phyloP scores from a whole-genome alignment of 495 filamentous ascomycete species.

The Xylaria intraflava region DNA sequence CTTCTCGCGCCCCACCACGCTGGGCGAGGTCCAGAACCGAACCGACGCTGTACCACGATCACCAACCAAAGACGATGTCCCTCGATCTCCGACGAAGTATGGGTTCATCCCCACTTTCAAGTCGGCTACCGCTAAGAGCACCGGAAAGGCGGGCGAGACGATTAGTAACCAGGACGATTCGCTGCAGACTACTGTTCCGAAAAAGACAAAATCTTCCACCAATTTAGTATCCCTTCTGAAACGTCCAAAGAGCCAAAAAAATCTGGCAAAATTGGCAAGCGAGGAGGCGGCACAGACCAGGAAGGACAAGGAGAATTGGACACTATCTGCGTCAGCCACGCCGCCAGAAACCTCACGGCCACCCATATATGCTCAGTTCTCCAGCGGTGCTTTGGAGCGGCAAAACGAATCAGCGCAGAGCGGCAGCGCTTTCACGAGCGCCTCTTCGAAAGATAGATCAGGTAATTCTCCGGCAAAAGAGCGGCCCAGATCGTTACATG shows the following conservation, averaged over 20 bases:
- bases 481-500: constrained; percentile 26
- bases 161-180: constrained; percentile 28
- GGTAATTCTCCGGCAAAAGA: constrained; percentile 13
- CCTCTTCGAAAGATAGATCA: constrained; percentile 10
- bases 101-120: constrained; percentile 61
- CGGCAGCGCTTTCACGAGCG: constrained; percentile 1
- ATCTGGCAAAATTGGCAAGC: constrained; percentile 34
- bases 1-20: constrained; percentile 32
- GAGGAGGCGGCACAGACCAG: constrained; percentile 33
- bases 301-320: constrained; percentile 76
- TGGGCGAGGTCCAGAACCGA: constrained; percentile 47
- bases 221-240: constrained; percentile 62
- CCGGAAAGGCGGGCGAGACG: constrained; percentile 44
- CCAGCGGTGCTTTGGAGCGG: constrained; percentile 29
- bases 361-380: constrained; percentile 74
- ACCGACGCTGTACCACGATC: constrained; percentile 33
- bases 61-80: constrained; percentile 31
- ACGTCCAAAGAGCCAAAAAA: constrained; percentile 55
- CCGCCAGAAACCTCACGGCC: constrained; percentile 47
- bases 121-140: constrained; percentile 50
- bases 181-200: constrained; percentile 51
- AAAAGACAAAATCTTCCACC: constrained; percentile 79
- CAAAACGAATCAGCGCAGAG: constrained; percentile 11
- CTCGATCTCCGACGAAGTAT: constrained; percentile 52
- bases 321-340: constrained; percentile 40